Conservation (phyloP, 2,329 filamentous ascomycete genomes). For the Bimuria novae-zelandiae region DNA sequence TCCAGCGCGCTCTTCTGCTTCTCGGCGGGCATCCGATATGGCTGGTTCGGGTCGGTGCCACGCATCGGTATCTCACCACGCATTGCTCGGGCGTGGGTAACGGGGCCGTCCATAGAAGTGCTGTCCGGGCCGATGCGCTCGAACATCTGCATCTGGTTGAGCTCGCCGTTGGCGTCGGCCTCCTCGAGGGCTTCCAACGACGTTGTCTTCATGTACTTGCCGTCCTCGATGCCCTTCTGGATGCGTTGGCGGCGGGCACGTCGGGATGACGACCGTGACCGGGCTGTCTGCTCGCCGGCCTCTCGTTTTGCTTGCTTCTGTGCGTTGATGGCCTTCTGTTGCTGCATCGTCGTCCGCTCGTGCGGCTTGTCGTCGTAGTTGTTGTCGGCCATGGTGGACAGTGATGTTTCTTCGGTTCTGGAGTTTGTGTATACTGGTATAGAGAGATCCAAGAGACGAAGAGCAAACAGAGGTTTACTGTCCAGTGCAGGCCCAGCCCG, state of each 20-base stretch:
- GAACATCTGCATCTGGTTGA: slow-evolving; percentile 56
- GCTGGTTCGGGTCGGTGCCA: slow-evolving; percentile 56
- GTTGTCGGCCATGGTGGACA: slow-evolving; percentile 41
- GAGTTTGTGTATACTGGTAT: slow-evolving; percentile 4
- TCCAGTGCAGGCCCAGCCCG: slow-evolving; percentile 14
- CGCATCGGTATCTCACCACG: slow-evolving; percentile 61
- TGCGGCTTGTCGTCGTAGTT: slow-evolving; percentile 41
- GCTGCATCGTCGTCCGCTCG: slow-evolving; percentile 51
- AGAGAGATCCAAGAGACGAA: slow-evolving; percentile 10
- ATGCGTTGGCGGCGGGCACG: slow-evolving; percentile 54
- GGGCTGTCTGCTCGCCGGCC: slow-evolving; percentile 47
- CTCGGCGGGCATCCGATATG: slow-evolving; percentile 47
- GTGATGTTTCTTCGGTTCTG: too few species aligned
- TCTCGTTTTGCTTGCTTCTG: slow-evolving; percentile 47
- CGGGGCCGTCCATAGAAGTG: slow-evolving; percentile 61
- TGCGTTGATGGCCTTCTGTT: slow-evolving; percentile 52
- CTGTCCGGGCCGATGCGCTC: slow-evolving; percentile 61
- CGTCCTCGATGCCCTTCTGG: slow-evolving; percentile 50
- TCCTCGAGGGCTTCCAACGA: slow-evolving; percentile 56
- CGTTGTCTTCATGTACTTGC: slow-evolving; percentile 58
- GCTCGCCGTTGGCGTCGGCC: slow-evolving; percentile 56
- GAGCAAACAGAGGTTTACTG: slow-evolving; percentile 18
- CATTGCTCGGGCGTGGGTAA: slow-evolving; percentile 59
- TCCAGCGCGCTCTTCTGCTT: slow-evolving; percentile 53
- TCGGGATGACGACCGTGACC: slow-evolving; percentile 54